Evolutionary conservation across 1,284 basidiomycete species (phyloP), one percentile per base, ranked within the genome.

Genomic region (Wolfiporia cocos): DNA sequence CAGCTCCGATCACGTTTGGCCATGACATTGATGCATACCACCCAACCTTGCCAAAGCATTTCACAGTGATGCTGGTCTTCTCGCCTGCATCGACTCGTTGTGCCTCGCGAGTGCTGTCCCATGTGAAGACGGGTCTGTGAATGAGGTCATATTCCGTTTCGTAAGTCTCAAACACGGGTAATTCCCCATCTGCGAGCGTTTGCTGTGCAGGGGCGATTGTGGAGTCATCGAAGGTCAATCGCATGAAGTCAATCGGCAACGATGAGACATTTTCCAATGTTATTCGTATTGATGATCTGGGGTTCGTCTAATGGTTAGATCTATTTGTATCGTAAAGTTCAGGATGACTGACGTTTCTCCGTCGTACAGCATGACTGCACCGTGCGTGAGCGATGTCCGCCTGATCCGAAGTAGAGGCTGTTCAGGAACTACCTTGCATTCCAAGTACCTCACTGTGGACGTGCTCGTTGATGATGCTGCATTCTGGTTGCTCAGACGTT

Each of bases 361-460:
- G 41, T 95, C 81, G 57, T 92, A 95, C 40, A 99, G 68, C 86
- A 95, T 94, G 21, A 97, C 69, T 1, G 92, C 90, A 2, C 91
- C 91, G 55, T 95, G 89, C 1, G 84, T 91, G 14, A 96, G 68
- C 5, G 88, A 90, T n/a, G 85, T 87, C 58, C 89, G 74, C 48
- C 89, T 76, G 55, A 96, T 86, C 42, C 88, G 78, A 41, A 98
- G 66, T 23, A 92, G 62, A 3, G 95, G 95, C 56, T 93, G 90
- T 50, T 91, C 82, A 2, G 86, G 81, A 7, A 94, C 80, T 14
- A 97, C 86, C 24, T 73, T 68, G 56, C 84, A 88, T 54, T 91
- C 77, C 50, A 92, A 57, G 55, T 80, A 90, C 31, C 65, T 51
- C 20, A 69, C 55, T 22, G 63, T 46, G 37, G 59, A 55, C 44